Base-by-base conservation (phyloP, 1,284 basidiomycete species). In the Malassezia psittaci region DNA sequence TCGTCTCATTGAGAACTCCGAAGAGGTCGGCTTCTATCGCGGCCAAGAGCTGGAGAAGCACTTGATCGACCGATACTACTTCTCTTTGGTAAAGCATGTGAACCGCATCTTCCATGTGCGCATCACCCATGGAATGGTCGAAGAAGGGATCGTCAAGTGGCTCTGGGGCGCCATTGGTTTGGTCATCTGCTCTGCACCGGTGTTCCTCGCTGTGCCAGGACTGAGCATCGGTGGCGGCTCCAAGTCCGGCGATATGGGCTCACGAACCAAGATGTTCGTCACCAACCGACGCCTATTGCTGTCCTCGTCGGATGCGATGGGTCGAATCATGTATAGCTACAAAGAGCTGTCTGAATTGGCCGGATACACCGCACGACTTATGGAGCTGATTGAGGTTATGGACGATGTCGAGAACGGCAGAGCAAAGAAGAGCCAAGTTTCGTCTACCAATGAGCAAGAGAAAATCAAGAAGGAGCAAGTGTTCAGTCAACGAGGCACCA, bases 131-230 rank as follows among this genome's bases (percentile, higher is more conserved):
- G 85, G 86, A 1, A 88, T 90, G 76, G 60, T 67, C 21, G 73
- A 75, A 50, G 93, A 98, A 76, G 90, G 90, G 2, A 85, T 98
- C 54, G 86, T 96, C 70, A 96, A 96, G 61, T 79, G 91, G 91
- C 74, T 91, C 13, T 96, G 93, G 93, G 91, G 91, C 63, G 86
- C 85, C 70, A 86, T 94, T 69, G 91, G 91, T 21, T 79, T 96
- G 29, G 82, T 88, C 54, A 83, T 96, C 21, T 96, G 93, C 74
- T 88, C 90, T 5, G 87, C 96, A 47, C 93, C 93, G 0, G 85
- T 93, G 11, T 98, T 98, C 76, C 83, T 90, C 71, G 86, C 85
- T 66, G 68, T 90, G n/a, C 85, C 88, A 6, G 86, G 89, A 15
- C 78, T 60, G 18, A 21, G 39, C 10, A 41, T 21, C 1, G 32